Percentiles rank a stretch among this genome's conserved stretches.
Conservation (phyloP, 2,329 filamentous ascomycete species). For the Colletotrichum coccodes region DNA sequence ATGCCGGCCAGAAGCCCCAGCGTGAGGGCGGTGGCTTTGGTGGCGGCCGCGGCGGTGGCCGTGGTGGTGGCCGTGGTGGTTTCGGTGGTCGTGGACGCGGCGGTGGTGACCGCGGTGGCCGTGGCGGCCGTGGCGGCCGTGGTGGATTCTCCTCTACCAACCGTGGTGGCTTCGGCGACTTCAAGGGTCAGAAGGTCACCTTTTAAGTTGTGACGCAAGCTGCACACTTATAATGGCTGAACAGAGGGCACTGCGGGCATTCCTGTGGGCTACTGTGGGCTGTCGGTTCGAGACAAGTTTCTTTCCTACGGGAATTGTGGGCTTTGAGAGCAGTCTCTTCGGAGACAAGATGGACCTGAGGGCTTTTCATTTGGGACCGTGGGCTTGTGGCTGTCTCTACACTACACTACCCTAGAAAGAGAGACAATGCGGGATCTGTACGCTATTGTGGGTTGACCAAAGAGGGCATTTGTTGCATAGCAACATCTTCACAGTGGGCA, state of each 20-base stretch:
- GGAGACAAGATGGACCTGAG: constrained; percentile 65
- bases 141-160: constrained; percentile 58
- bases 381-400: constrained; percentile 41
- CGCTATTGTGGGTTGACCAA: constrained; percentile 37
- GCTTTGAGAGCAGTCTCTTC: constrained; percentile 62
- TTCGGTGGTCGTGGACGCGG: constrained; percentile 63
- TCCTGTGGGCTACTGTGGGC: constrained; percentile 65
- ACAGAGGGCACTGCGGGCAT: constrained; percentile 58
- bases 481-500: constrained; percentile 36
- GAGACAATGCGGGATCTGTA: constrained; percentile 28
- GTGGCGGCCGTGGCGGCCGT: constrained; percentile 63
- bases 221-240: constrained; percentile 47
- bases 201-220: constrained; percentile 57
- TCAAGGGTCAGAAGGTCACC: constrained; percentile 81
- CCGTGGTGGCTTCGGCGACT: constrained; percentile 54
- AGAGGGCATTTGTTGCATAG: constrained; percentile 42
- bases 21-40: constrained; percentile 58
- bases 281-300: constrained; percentile 61
- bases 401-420: constrained; percentile 16
- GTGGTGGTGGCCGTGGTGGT: constrained; percentile 62
- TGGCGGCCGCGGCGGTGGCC: constrained; percentile 57
- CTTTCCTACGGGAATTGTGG: constrained; percentile 53
- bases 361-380: constrained; percentile 54
- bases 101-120: constrained; percentile 57
- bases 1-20: constrained; percentile 71